Evolutionary conservation across 768 basidiomycete genomes (phyloP), one percentile per base, ranked within the genome.

Genomic region (Podaxis mareebaensis): DNA sequence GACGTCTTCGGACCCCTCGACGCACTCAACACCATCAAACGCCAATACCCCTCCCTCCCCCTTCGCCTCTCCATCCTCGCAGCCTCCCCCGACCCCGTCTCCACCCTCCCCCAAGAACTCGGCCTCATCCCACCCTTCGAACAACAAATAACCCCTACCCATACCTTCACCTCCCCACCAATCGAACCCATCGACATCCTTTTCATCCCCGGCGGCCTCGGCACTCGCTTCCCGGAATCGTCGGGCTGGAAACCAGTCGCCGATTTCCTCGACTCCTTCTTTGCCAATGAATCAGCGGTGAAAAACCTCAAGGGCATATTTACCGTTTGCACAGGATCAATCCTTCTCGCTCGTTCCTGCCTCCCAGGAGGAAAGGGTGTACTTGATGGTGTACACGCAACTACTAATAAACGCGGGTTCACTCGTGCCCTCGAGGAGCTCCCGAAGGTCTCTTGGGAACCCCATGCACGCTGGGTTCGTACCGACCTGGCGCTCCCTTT

Each of bases 281-380:
- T 61, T 30, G 0, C 42, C n/a, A 30, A 42, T 15, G 39, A 26
- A 7, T 5, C 20, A 5, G 4, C 24, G 6, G 53, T 61, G 4
- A 46, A 24, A n/a, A 55, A 48, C 4, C 53, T 67, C 33, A 65
- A 65, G 60, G 67, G 61, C 22, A 38, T 67, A 24, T 67, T 82
- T 63, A 78, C 79, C 3, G 76, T 83, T 2, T 81, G 82, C 63
- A 81, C 78, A 1, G 81, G 80, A 7, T 76, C 79, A 10, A 70
- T 69, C 33, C 49, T 81, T 24, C 75, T 75, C 1, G 80, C 81
- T 3, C 67, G 70, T 3, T 74, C 78, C 2, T 7, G n/a, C 11
- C 10, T 55, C 24, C n/a, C 26, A 12, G 42, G 53, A 3, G 61
- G 53, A 15, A 55, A 44, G 24, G 30, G 82, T 0, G 67, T 79